phyloP scores from a whole-genome alignment of 148 eudicot genomes.

The Camellia lanceoleosa region DNA sequence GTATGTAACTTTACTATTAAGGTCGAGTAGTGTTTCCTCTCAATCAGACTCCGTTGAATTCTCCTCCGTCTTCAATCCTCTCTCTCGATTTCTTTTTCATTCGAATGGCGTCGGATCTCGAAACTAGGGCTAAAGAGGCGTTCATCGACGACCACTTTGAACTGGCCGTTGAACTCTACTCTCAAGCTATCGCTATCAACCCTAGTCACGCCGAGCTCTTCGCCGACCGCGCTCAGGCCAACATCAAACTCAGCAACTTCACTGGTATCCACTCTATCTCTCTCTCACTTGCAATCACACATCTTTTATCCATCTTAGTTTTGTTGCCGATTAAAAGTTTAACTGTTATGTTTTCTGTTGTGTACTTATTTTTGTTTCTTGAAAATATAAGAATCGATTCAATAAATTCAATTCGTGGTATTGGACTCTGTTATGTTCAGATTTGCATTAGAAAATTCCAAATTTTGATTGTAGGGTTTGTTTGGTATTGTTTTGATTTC shows the following conservation, averaged over 20 bases:
- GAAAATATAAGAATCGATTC: background rate
- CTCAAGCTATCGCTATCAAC: conserved; percentile 69
- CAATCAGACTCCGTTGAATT: background rate
- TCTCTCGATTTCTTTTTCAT: background rate
- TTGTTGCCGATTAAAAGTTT: background rate
- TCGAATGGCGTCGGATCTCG: conserved; percentile 69
- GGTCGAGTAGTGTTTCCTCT: background rate
- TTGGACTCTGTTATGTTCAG: background rate
- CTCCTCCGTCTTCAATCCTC: background rate
- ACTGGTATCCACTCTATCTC: conserved; percentile 47
- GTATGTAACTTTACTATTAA: background rate
- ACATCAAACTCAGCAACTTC: conserved; percentile 76
- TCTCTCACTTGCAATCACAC: background rate
- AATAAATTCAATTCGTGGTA: background rate
- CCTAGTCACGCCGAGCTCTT: conserved; percentile 66
- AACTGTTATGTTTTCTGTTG: background rate
- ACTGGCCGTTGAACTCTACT: conserved; percentile 77
- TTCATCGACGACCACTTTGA: conserved; percentile 98
- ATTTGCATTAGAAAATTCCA: background rate
- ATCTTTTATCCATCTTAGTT: background rate
- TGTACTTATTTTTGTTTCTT: background rate
- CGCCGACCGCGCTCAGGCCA: conserved; percentile 93
- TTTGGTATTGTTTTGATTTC: background rate
- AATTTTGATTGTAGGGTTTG: background rate
- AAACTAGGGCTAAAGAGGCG: conserved; percentile 70